Base-by-base conservation (phyloP, 371 early-diverging fungal genomes). In the Lichtheimia ramosa region DNA sequence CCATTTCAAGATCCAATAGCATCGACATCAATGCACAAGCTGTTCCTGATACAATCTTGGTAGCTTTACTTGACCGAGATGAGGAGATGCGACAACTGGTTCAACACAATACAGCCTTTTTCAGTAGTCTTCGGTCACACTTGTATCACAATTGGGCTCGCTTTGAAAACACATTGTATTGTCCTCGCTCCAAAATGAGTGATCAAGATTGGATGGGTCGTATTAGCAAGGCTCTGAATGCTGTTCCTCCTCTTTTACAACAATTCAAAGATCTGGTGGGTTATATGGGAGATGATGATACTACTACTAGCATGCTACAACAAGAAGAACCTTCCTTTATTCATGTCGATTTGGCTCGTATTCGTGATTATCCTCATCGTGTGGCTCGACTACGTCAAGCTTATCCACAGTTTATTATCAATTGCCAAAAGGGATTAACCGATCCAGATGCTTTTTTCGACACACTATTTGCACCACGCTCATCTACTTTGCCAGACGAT, bases 371-470 rank as follows among this genome's bases (percentile, higher is more conserved):
- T 13, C 68, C 71, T n/a, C 61, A 70, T 15, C 43, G 70, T 10
- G 56, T 84, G 39, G 63, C 68, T 28, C 43, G 49, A 10, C 75
- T 82, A 24, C 39, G 69, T 18, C 39, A 67, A 52, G 46, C 70
- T n/a, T 84, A 84, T 46, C 85, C 85, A n/a, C 85, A 84, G 51
- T 82, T 84, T 63, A 79, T 77, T 54, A 67, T 79, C 58, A 84
- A 84, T 60, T 74, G 74, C 20, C 40, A 63, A 49, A 28, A 67
- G 16, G 28, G 55, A 10, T 24, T 77, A 54, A 42, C 56, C 21
- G 55, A 62, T 4, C 54, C 52, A 23, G 20, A 51, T 12, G 20
- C 16, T 10, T 75, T 81, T 48, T 23, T 56, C 16, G 16, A 60
- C 1, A 61, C 55, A 3, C 43, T 81, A 4, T 61, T 65, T 48